phyloP scores from a whole-genome alignment of 768 basidiomycete genomes.

The Amanita exitialis region DNA sequence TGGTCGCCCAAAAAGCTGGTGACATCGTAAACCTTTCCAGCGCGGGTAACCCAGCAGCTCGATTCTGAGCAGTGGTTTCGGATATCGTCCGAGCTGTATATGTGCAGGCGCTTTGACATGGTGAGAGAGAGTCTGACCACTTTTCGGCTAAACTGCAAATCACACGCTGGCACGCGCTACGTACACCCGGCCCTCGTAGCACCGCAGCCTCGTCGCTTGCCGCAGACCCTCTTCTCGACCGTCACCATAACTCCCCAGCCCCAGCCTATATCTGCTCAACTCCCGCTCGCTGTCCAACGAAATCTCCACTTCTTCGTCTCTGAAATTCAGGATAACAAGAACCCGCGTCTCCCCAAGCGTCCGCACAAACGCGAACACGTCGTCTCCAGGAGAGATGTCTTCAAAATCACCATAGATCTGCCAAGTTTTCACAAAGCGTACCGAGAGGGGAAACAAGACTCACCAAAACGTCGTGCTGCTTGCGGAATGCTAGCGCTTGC shows the following conservation, averaged over 20 bases:
- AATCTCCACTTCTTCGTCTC: slow-evolving; percentile 16
- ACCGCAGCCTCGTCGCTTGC: not conserved
- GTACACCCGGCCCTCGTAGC: not conserved
- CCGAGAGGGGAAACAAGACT: slow-evolving; percentile 10
- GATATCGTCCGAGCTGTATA: slow-evolving; percentile 72
- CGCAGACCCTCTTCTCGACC: not conserved
- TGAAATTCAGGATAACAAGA: slow-evolving; percentile 42
- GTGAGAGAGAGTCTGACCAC: slow-evolving; percentile 4
- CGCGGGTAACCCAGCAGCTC: slow-evolving; percentile 78
- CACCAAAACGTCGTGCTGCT: slow-evolving; percentile 44
- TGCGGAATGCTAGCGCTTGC: slow-evolving; percentile 39
- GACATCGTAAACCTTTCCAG: slow-evolving; percentile 85
- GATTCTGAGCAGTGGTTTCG: slow-evolving; percentile 42
- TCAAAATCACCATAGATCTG: slow-evolving; percentile 56
- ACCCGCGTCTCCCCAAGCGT: slow-evolving; percentile 23
- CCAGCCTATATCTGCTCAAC: slow-evolving; percentile 11
- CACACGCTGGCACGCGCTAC: not conserved
- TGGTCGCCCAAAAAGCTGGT: slow-evolving; percentile 79
- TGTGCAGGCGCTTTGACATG: slow-evolving; percentile 64
- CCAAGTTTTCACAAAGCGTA: not conserved
- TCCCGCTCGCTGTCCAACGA: slow-evolving; percentile 6
- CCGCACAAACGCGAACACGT: slow-evolving; percentile 48
- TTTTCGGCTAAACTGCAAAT: not conserved
- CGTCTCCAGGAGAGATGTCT: slow-evolving; percentile 33
- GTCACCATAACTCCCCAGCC: slow-evolving; percentile 20